Evolutionary conservation across 2,329 filamentous ascomycete species (phyloP).

Genomic region (Fusarium proliferatum): DNA sequence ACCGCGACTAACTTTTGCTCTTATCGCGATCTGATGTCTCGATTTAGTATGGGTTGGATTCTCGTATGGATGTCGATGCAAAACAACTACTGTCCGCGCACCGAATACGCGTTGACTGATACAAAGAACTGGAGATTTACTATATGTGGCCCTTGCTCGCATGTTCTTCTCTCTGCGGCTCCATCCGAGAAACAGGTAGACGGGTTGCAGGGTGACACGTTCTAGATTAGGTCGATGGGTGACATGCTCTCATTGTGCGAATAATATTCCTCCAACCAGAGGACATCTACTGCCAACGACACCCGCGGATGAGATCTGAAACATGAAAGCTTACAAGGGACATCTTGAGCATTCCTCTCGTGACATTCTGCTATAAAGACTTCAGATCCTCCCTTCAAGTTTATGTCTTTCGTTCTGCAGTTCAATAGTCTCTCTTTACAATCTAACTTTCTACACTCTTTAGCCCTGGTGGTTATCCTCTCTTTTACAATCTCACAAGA

Average conservation of each 20-base stretch:
- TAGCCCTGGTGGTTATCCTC: constrained; percentile 42
- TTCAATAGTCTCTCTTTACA: constrained; percentile 18
- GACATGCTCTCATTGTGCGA: neutral
- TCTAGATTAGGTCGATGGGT: neutral
- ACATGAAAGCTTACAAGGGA: neutral
- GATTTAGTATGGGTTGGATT: neutral
- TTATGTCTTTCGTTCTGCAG: neutral
- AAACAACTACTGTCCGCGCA: neutral
- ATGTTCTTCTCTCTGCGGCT: neutral
- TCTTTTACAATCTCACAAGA: constrained; percentile 26
- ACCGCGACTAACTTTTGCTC: neutral
- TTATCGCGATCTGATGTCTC: neutral
- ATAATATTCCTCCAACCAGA: constrained; percentile 25
- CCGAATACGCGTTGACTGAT: neutral
- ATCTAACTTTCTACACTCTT: constrained; percentile 31
- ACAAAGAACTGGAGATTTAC: too few relatives aligned
- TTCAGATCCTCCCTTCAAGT: neutral
- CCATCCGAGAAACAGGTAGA: neutral
- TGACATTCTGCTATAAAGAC: constrained; percentile 8
- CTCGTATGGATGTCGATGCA: neutral
- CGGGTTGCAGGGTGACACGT: neutral
- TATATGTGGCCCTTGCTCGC: neutral
- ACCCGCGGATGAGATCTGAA: constrained; percentile 23
- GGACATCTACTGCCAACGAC: too few relatives aligned
- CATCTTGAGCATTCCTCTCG: neutral